Evolutionary conservation across 2,329 filamentous ascomycete species (phyloP).

Genomic region (Cladosporium sp.): DNA sequence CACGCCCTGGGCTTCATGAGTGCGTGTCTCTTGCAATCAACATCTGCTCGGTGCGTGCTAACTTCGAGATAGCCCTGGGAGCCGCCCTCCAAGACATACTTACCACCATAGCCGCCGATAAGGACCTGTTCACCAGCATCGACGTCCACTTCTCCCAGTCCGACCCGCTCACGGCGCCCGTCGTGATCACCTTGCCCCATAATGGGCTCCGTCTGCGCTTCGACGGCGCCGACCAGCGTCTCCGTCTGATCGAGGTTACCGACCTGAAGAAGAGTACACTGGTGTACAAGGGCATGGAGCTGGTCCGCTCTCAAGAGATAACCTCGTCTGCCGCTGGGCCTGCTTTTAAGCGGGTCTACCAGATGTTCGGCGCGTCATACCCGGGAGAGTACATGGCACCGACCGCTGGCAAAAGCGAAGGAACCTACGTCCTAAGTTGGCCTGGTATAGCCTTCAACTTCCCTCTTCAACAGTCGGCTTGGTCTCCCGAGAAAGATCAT

Average conservation of each 20-base stretch:
- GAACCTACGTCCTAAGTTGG: constrained; percentile 87
- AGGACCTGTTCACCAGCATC: constrained; percentile 73
- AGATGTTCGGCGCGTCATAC: constrained; percentile 90
- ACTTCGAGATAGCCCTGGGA: constrained; percentile 60
- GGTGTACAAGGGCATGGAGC: constrained; percentile 73
- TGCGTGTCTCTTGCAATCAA: constrained; percentile 17
- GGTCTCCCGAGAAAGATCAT: constrained; percentile 71
- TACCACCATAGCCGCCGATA: constrained; percentile 81
- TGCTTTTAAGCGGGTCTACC: constrained; percentile 56
- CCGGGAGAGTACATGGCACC: constrained; percentile 83
- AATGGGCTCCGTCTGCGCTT: constrained; percentile 90
- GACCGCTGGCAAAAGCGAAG: constrained; percentile 47
- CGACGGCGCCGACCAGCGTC: constrained; percentile 84
- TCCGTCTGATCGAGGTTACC: constrained; percentile 82
- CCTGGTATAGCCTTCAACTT: constrained; percentile 93
- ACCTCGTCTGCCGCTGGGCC: constrained; percentile 22
- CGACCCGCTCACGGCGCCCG: constrained; percentile 66
- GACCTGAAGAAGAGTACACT: constrained; percentile 84
- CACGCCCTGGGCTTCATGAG: constrained; percentile 36
- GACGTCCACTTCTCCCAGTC: constrained; percentile 74
- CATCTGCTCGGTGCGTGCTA: neutral
- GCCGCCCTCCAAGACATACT: constrained; percentile 86
- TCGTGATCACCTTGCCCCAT: constrained; percentile 67
- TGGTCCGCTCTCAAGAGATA: constrained; percentile 57
- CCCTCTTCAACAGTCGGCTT: constrained; percentile 65